These are phyloP conservation scores for Pichia sp. DNA, from an alignment of 1,139 yeast species.

Conservation along the genomic window DNA sequence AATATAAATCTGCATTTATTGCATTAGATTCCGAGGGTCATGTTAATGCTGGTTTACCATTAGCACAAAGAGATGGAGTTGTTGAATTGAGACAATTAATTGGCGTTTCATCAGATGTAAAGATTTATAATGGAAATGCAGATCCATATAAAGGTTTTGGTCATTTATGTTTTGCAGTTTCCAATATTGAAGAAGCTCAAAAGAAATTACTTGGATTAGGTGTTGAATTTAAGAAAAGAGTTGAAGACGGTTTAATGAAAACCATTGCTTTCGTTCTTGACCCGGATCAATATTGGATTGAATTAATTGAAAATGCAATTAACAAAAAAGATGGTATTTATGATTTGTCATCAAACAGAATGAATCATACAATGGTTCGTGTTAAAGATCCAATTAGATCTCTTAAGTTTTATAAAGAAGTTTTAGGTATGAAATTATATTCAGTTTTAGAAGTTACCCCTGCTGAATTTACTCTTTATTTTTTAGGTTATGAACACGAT, in stretches of 20 bases:
- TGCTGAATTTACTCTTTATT: conserved; percentile 82
- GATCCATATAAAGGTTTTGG: conserved; percentile 90
- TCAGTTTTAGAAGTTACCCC: conserved; percentile 48
- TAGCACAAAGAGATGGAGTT: conserved; percentile 67
- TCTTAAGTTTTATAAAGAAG: conserved; percentile 67
- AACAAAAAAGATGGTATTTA: conserved; percentile 37
- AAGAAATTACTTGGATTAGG: conserved; percentile 48
- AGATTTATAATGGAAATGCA: conserved; percentile 73
- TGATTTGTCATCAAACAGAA: conserved; percentile 42
- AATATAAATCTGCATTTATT: conserved; percentile 64
- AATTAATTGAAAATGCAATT: conserved; percentile 61
- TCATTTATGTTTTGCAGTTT: conserved; percentile 83
- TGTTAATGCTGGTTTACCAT: conserved; percentile 40
- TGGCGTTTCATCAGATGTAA: conserved; percentile 37
- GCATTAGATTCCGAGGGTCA: conserved; percentile 47
- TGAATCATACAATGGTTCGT: conserved; percentile 92
- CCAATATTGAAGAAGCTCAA: conserved; percentile 64
- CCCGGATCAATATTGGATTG: conserved; percentile 97
- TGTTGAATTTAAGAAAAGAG: conserved; percentile 74
- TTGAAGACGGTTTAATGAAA: conserved; percentile 85
- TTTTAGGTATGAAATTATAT: conserved; percentile 73
- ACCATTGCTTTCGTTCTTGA: conserved; percentile 91
- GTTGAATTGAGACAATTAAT: conserved; percentile 83
- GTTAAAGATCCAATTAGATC: conserved; percentile 79
- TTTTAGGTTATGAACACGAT: conserved; percentile 61